Evolutionary conservation across 176 grass and related monocot genomes (phyloP).

Genomic region (Carex pumila): DNA sequence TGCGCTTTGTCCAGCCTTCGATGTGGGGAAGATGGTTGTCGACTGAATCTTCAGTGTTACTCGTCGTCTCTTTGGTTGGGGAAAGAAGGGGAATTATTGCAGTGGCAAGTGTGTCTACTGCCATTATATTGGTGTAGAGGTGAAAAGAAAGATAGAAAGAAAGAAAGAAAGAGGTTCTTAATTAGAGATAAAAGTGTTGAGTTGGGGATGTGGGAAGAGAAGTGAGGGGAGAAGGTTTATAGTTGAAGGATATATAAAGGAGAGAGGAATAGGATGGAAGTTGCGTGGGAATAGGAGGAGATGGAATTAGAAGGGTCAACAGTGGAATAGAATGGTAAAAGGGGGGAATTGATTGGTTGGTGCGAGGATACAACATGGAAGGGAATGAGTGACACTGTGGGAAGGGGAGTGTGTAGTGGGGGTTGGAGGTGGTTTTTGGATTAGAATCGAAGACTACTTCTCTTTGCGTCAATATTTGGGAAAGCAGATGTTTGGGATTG

Average conservation of each 20-base stretch:
- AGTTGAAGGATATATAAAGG: constrained; percentile 30
- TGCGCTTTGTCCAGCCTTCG: constrained; percentile 72
- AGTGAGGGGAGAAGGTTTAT: constrained; percentile 23
- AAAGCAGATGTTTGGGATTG: not conserved
- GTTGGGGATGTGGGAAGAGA: constrained; percentile 14
- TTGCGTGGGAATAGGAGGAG: constrained; percentile 19
- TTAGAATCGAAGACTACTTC: constrained; percentile 10
- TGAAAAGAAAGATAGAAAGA: not conserved
- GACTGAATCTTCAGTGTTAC: constrained; percentile 41
- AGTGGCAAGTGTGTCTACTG: not conserved
- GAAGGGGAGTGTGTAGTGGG: constrained; percentile 3
- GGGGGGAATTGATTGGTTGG: constrained; percentile 28
- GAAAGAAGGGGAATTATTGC: constrained; percentile 8
- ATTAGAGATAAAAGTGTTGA: not conserved
- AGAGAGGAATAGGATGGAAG: constrained; percentile 21
- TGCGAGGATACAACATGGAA: constrained; percentile 13
- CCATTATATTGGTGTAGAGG: constrained; percentile 22
- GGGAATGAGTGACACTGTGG: constrained; percentile 29
- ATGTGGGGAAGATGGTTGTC: constrained; percentile 40
- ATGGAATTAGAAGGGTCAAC: constrained; percentile 24
- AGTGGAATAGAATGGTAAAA: constrained; percentile 45
- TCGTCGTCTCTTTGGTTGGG: constrained; percentile 19
- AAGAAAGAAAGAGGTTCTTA: not conserved
- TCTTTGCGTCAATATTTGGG: constrained; percentile 17
- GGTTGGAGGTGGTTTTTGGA: not conserved